Evolutionary conservation across 768 basidiomycete species (phyloP), one percentile per base, ranked within the genome.

Genomic region (Mycena alexandri): DNA sequence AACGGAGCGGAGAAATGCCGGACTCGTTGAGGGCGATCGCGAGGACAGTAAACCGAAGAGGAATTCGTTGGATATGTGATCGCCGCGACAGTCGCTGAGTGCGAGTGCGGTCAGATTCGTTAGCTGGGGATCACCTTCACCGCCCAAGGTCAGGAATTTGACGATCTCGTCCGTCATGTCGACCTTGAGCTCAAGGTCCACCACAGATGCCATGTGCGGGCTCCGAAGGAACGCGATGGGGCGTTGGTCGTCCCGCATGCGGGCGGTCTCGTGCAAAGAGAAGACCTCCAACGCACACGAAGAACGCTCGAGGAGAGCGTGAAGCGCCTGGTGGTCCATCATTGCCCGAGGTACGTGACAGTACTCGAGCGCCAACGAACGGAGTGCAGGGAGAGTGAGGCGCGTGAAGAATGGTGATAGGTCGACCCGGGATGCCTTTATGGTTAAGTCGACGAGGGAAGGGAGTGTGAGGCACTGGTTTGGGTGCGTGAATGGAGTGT

Each of bases 341-440:
- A 19, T 33, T 1, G 52, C 47, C 17, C 58, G 62, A 19, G 67
- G 67, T 5, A 68, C 67, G 41, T 68, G 47, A 25, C 57, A 50
- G 22, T 70, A 70, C 0, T 70, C 64, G 11, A 70, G 65, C 19
- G 61, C 42, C 2, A 70, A 44, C n/a, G 61, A n/a, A 12, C 44
- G 53, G 41, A 70, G 56, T 3, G 65, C 69, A n/a, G 69, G 65
- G 38, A 70, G 55, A 25, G 60, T 57, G 56, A 70, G 54, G 25
- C 69, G 61, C 55, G 52, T 42, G 21, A 70, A 38, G 43, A 70
- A 33, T 21, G 63, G 64, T 2, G 69, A 4, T 8, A 70, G 56
- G 34, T 63, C 64, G 44, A 70, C 59, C 13, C 65, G 41, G 19
- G 63, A 65, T 14, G 63, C 69, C 43, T 55, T 66, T 6, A 70